Evolutionary conservation across 2,329 filamentous ascomycete species (phyloP), one percentile per base, ranked within the genome.

Genomic region (Penicillium sp.): DNA sequence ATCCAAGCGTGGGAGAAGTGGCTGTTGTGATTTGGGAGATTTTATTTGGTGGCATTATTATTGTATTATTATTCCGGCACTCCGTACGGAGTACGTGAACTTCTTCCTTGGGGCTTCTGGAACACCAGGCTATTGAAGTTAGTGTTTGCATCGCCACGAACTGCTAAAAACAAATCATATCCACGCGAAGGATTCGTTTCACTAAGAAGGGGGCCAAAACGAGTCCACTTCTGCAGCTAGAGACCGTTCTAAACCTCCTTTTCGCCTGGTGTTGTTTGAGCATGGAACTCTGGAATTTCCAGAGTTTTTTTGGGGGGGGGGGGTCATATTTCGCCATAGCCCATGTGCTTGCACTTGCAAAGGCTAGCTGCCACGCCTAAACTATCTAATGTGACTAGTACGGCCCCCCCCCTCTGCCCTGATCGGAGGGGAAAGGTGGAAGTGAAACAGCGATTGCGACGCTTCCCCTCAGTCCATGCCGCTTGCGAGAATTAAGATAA

Each of bases 401-500:
- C 24, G 36, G 46, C 44, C 50, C 43, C 47, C 47, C 44, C 34
- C 39, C 32, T 29, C 43, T 43, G 46, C 6, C 22, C 13, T 34
- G 48, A 47, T 42, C 32, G 10, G 22, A 31, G 31, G 8, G 11
- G 1, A 10, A 22, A 24, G 1, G 2, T 34, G 49, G 13, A 56
- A 52, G 57, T 69, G 67, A 69, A 68, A 69, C 67, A 62, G 24
- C 66, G 61, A 55, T 56, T 61, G 56, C 39, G 54, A 62, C 56
- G 51, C 49, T 44, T 52, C 52, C 49, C 49, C 46, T 46, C 47
- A 52, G 43, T 45, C 43, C 14, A 45, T 56, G 36, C 53, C 56
- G 58, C 52, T 53, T 43, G 40, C 18, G 39, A 56, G 51, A 49
- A 49, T 42, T 43, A 48, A 27, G 24, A 27, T 27, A 27, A 27